phyloP scores from a whole-genome alignment of 1,139 yeast genomes.

The Suhomyces choctaworum region DNA sequence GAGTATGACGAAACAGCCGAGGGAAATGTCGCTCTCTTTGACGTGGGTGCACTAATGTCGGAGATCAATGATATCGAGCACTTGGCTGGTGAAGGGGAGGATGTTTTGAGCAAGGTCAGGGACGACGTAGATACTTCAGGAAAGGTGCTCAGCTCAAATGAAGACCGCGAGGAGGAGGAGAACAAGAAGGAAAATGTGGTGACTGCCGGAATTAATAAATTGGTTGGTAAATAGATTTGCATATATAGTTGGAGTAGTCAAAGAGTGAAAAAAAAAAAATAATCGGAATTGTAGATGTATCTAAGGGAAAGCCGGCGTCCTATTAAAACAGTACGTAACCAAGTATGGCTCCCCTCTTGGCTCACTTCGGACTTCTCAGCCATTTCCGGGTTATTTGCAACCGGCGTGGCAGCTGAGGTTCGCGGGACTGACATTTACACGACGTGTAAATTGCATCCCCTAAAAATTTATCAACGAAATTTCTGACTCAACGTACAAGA shows the following conservation, averaged over 20 bases:
- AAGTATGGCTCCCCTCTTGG: no score
- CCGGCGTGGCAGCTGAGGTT: constrained; percentile 1
- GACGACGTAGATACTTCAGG: constrained; percentile 16
- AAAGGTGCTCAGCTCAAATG: constrained; percentile 18
- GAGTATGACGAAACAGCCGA: constrained; percentile 12
- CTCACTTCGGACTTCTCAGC: no score
- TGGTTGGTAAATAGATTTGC: constrained; percentile 5
- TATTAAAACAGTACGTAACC: no score
- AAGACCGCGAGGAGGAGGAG: constrained; percentile 24
- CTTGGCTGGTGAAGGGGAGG: constrained; percentile 23
- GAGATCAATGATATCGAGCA: constrained; percentile 49
- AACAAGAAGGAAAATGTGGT: background rate
- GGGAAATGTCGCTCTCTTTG: constrained; percentile 35
- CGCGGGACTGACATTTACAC: constrained; percentile 3
- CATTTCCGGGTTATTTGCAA: constrained; percentile 1
- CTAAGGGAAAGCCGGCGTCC: no score
- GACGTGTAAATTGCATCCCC: constrained; percentile 6
- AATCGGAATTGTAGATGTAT: no score
- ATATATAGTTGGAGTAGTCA: no score
- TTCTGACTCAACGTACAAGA: constrained; percentile 10
- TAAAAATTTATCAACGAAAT: constrained; percentile 10
- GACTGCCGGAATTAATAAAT: constrained; percentile 1
- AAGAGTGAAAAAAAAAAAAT: no score
- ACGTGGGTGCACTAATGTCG: constrained; percentile 44
- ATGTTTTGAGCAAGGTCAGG: constrained; percentile 18